Base-by-base conservation (phyloP, 2,329 filamentous ascomycete genomes). In the Aspergillus calidoustus region DNA sequence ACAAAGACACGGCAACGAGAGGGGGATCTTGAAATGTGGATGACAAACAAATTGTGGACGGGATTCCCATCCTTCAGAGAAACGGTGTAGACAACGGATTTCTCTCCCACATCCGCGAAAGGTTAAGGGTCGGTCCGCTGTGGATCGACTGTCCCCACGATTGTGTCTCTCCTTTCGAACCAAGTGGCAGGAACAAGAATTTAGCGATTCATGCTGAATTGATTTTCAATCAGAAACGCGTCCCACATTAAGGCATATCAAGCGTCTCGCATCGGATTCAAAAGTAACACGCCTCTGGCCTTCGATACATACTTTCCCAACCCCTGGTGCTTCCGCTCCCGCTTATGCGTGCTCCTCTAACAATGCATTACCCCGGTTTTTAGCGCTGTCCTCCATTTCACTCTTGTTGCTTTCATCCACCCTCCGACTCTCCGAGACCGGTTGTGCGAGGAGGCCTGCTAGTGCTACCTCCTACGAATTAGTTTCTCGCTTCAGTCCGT, bases 121-220 rank as follows among this genome's bases (percentile, higher is more conserved):
- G 47, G 49, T 52, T 52, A 54, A 59, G 57, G 57, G 49, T 54
- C 57, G 49, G 50, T 59, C 57, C 57, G 57, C 43, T 59, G 57
- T 59, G 57, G 57, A 59, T 38, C 57, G 19, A 28, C 11, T 54
- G 57, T 48, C 47, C 30, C 50, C 57, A 53, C 50, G 41, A 13
- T 31, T 47, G 23, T 48, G 8, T 52, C 43, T 34, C 4, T 44
- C 41, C 15, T 38, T 47, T 19, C 11, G 22, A 28, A 44, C 11
- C 22, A 25, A 44, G 38, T 31, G 6, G 17, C 30, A 23, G 28
- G 34, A 54, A 8, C 43, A 13, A 51, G 25, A 28, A 28, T 7
- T 7, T 28, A 28, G 25, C 25, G 6, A 41, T 41, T 41, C 34
- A 41, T 41, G 34, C 11, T 38, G 34, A 13, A 41, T 15, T 41